Evolutionary conservation across 352 stramenopile species (phyloP), one percentile per base, ranked within the genome.

Genomic region (Pythium folliculosum): DNA sequence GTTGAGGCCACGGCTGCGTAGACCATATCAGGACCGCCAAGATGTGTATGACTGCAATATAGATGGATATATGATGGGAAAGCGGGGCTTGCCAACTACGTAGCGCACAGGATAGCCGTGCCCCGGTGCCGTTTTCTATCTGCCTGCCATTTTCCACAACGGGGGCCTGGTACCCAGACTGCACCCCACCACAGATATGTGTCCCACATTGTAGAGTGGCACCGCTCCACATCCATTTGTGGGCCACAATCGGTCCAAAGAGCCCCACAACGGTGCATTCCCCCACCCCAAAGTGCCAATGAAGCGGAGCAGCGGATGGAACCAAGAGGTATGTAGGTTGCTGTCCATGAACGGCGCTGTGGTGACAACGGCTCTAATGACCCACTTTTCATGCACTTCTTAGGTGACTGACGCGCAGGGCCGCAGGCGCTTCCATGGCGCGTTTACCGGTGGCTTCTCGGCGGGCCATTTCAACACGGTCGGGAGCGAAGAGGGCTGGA

Each of bases 381-480:
- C 1, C 1, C 35, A 21, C 43, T 2, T 19, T 48, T 12, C 8
- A 30, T 23, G 27, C 2, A 53, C 9, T 43, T 25, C 54, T 2
- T 48, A 93, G 83, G 86, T 90, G 51, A 90, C 80, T 16, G 86
- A 94, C 54, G 81, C 76, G 3, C 75, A 94, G 62, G 86, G 86
- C 4, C 82, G 84, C 16, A 73, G 86, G 50, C 83, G 92, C 56
- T 98, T 98, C 77, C 92, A 98, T 73, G 94, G 94, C 61, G 94
- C 94, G 16, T 98, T 98, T 76, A 98, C 91, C 1, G 93, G 93
- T 54, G 94, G 94, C 30, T 98, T 97, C 75, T 97, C 89, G 12
- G 93, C 94, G 38, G 94, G 93, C 35, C 97, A 98, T 72, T 98
- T 88, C 77, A 98, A 98, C 72, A 94, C 92, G n/a, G 94, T 97